Conservation (phyloP, 768 basidiomycete genomes). For the Fistulinella prunicolor region DNA sequence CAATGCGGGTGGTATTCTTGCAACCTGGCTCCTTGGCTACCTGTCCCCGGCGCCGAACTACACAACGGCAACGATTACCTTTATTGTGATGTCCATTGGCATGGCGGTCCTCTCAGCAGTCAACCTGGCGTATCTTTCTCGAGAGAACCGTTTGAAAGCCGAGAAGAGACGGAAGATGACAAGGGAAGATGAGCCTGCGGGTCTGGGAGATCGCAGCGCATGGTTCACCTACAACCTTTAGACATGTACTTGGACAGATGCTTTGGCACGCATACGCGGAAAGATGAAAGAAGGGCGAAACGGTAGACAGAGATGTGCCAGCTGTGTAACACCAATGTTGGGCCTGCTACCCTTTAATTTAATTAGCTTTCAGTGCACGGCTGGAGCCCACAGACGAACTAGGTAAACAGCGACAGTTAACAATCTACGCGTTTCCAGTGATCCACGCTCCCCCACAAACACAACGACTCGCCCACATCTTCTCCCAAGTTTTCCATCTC, state of each 20-base stretch:
- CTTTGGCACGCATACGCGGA: background rate
- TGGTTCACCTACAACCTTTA: slow-evolving; percentile 54
- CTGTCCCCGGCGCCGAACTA: slow-evolving; percentile 51
- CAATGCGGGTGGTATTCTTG: slow-evolving; percentile 58
- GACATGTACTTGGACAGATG: background rate
- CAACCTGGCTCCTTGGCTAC: slow-evolving; percentile 55
- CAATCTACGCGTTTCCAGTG: no score
- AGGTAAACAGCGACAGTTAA: no score
- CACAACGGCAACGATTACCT: slow-evolving; percentile 41
- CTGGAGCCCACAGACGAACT: no score
- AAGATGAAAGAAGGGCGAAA: no score
- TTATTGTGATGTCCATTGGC: slow-evolving; percentile 36
- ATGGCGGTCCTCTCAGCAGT: slow-evolving; percentile 37
- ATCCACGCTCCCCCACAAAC: slow-evolving; percentile 72
- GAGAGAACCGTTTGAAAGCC: slow-evolving; percentile 47
- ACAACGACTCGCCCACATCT: slow-evolving; percentile 55
- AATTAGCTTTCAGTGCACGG: no score
- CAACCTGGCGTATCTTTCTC: slow-evolving; percentile 41
- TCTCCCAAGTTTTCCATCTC: slow-evolving; percentile 64
- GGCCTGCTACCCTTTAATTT: no score
- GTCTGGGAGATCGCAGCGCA: slow-evolving; percentile 48
- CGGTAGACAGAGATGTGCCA: no score
- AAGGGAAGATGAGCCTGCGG: slow-evolving; percentile 36
- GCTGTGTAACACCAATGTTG: no score
- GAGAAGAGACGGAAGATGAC: slow-evolving; percentile 29